Conservation (phyloP, 768 basidiomycete genomes). For the Suillus brevipes region DNA sequence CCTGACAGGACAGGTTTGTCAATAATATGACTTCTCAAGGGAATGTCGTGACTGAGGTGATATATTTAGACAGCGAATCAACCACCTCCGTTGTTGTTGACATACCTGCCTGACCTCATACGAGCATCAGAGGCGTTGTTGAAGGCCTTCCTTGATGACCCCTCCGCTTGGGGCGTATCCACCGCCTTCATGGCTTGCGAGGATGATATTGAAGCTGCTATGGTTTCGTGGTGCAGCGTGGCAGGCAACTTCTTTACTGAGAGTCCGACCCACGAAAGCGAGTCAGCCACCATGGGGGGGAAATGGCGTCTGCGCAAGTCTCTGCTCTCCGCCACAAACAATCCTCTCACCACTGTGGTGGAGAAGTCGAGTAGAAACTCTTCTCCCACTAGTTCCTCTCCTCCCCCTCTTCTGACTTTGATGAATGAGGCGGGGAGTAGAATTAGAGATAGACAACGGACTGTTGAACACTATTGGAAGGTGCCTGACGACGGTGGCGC, state of each 20-base stretch:
- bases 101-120: constrained; percentile 53
- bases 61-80: constrained; percentile 36
- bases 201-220: constrained; percentile 52
- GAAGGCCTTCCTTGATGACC: constrained; percentile 56
- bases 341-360: background rate
- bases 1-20: constrained; percentile 36
- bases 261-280: constrained; percentile 10
- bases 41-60: constrained; percentile 6
- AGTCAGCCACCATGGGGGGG: constrained; percentile 13
- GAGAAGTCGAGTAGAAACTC: constrained; percentile 11
- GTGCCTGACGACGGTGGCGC: background rate
- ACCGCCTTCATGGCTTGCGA: constrained; percentile 56
- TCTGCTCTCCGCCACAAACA: constrained; percentile 9
- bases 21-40: background rate
- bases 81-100: constrained; percentile 52
- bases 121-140: constrained; percentile 51
- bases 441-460: constrained; percentile 10
- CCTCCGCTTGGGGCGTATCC: constrained; percentile 65
- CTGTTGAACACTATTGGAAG: constrained; percentile 8
- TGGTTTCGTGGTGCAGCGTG: constrained; percentile 50
- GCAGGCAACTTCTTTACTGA: constrained; percentile 39
- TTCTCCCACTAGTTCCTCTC: background rate
- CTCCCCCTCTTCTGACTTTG: constrained; percentile 15
- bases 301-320: constrained; percentile 28
- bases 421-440: constrained; percentile 9